Evolutionary conservation across 225 moss, liverwort and hornwort genomes (phyloP), one percentile per base, ranked within the genome.

Genomic region (Neckera pumila): DNA sequence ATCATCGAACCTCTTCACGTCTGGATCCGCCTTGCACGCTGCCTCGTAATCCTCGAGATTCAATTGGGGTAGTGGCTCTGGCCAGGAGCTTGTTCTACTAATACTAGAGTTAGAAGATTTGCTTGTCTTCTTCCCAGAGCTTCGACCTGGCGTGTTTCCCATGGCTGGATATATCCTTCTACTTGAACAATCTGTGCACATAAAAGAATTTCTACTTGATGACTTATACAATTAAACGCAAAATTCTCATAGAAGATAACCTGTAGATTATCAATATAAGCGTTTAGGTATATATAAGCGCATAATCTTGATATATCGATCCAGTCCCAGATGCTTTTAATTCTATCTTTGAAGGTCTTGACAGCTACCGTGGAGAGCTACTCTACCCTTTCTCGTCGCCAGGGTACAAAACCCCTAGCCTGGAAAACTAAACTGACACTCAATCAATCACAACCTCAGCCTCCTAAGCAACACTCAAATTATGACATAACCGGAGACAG

Each of bases 1-100:
- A 60, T 95, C 93, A 73, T 97, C 96, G 62, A 97, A 96, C 25
- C 70, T 86, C 87, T 92, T 93, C 76, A 95, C 91, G 49, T 96
- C 96, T n/a, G 94, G 93, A 85, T 97, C 96, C 28, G 80, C 84
- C 75, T 92, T 89, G 87, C 93, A 95, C 53, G 92, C 93, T 80
- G 93, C 93, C 85, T 95, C 95, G 63, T 93, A 95, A 79, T 90
- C 93, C 86, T 91, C 90, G 47, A 94, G 87, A 86, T 90, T 88
- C 80, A 93, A 80, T 62, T 92, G 93, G 2, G 90, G 89, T 14
- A 92, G 70, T 16, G 93, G 84, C 42, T 69, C 93, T 79, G 56
- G 76, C 43, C 88, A 90, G 67, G 78, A 84, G 49, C 82, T 87
- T 63, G 88, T 56, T 60, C 90, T 84, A 86, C 91, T 91, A 1